Evolutionary conservation across 345 rosid genomes (phyloP).

Genomic region (Eucalyptus leucophloia): DNA sequence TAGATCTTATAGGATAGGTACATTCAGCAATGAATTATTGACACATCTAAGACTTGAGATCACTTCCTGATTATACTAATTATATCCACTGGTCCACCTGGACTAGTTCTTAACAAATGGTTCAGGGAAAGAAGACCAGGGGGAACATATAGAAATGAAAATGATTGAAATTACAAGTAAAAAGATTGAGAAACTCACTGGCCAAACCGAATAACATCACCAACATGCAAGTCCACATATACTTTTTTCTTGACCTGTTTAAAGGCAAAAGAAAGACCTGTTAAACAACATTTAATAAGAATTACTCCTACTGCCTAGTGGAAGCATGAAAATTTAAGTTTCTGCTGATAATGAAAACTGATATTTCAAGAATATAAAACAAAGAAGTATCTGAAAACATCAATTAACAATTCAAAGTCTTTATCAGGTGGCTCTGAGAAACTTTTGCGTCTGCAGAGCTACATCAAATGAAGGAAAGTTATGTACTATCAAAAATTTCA

Average conservation of each 20-base stretch:
- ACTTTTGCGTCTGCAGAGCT: background rate
- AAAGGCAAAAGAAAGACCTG: background rate
- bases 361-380: background rate
- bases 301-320: background rate
- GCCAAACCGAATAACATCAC: conserved; percentile 94
- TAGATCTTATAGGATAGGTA: background rate
- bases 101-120: background rate
- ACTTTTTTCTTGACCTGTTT: conserved; percentile 50
- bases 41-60: background rate
- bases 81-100: background rate
- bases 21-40: background rate
- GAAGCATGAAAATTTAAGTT: background rate
- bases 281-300: background rate
- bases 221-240: conserved; percentile 69
- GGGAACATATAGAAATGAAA: background rate
- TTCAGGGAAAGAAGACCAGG: background rate
- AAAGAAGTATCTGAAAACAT: background rate
- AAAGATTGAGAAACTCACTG: conserved; percentile 34
- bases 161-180: background rate
- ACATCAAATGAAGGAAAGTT: background rate
- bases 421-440: background rate
- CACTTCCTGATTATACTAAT: background rate
- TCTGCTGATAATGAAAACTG: background rate
- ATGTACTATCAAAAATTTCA: background rate
- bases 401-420: background rate